Evolutionary conservation across 176 grass and related monocot species (phyloP).

Genomic region (bread wheat (Triticum aestivum)): IWGSC_CS_RefSeq_v2.1 NC_057797.1:770876834-770877333

Average conservation of each 20-base stretch:
- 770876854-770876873: neutral
- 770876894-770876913: no score
- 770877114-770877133: conserved; percentile 74
- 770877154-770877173: conserved; percentile 74
- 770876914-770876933: no score
- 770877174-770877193: conserved; percentile 51
- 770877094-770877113: conserved; percentile 77
- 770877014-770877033: conserved; percentile 93
- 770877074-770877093: conserved; percentile 73
- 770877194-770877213: conserved; percentile 72
- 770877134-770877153: conserved; percentile 61
- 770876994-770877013: conserved; percentile 94
- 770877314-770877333: conserved; percentile 84
- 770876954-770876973: conserved; percentile 9
- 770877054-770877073: conserved; percentile 87
- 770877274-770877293: conserved; percentile 85
- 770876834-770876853: neutral
- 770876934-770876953: no score
- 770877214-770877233: conserved; percentile 70
- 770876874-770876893: neutral
- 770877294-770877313: conserved; percentile 80
- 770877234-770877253: conserved; percentile 74
- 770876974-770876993: conserved; percentile 1
- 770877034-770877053: conserved; percentile 95
- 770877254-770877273: conserved; percentile 74